These are phyloP conservation scores for Vararia minispora DNA, from an alignment of 768 basidiomycete genomes.

Conservation along the genomic window DNA sequence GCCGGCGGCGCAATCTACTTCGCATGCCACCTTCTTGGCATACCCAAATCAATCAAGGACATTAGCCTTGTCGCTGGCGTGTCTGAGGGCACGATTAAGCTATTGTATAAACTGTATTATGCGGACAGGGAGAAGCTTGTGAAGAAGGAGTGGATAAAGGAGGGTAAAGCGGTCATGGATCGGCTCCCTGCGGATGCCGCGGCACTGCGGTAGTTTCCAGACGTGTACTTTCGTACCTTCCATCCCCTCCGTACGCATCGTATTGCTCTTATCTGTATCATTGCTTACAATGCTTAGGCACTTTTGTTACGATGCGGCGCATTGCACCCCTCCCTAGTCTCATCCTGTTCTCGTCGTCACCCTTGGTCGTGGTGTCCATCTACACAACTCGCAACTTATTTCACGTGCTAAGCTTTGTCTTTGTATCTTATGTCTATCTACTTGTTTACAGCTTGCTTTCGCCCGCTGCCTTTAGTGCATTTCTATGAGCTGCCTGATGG, in stretches of 20 bases:
- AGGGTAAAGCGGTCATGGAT: conserved; percentile 53
- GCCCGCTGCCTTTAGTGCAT: too few species aligned
- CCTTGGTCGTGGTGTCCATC: too few species aligned
- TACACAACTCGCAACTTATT: too few species aligned
- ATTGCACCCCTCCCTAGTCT: too few species aligned
- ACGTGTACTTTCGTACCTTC: background rate
- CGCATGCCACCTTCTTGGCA: conserved; percentile 72
- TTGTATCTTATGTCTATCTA: too few species aligned
- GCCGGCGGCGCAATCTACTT: conserved; percentile 97
- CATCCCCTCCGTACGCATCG: background rate
- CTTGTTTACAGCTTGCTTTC: too few species aligned
- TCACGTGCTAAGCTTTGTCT: too few species aligned
- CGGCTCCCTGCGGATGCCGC: conserved; percentile 23
- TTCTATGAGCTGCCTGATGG: too few species aligned
- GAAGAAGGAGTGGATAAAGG: conserved; percentile 78
- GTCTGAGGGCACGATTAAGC: conserved; percentile 89
- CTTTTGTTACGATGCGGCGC: too few species aligned
- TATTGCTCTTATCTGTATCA: too few species aligned
- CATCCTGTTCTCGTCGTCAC: too few species aligned
- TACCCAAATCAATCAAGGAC: conserved; percentile 66
- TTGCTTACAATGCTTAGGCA: too few species aligned
- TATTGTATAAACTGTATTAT: conserved; percentile 77
- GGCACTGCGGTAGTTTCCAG: background rate
- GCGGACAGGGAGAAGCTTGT: conserved; percentile 66
- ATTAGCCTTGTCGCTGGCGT: conserved; percentile 89